phyloP scores from a whole-genome alignment of 768 basidiomycete genomes.

The Pisolithus microcarpus region DNA sequence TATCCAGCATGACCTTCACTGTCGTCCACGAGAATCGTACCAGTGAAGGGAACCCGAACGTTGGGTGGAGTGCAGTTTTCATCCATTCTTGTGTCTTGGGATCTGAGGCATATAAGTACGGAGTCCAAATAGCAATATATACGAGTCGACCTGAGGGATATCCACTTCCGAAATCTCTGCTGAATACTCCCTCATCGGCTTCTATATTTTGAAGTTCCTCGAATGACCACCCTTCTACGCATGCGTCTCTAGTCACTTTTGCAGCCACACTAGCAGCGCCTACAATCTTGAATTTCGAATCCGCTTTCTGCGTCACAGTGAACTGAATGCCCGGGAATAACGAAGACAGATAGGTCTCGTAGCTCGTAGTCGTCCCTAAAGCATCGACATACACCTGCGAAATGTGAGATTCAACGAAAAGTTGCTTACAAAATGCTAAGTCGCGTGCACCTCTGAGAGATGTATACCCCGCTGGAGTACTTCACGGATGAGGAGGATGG shows the following conservation, averaged over 20 bases:
- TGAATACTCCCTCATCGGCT: background rate
- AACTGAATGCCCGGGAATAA: slow-evolving; percentile 81
- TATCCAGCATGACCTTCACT: slow-evolving; percentile 77
- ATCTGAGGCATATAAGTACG: slow-evolving; percentile 39
- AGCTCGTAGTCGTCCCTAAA: slow-evolving; percentile 78
- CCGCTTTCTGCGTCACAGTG: slow-evolving; percentile 88
- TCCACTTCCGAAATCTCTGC: slow-evolving; percentile 59
- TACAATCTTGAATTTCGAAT: slow-evolving; percentile 94
- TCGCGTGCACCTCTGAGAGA: slow-evolving; percentile 58
- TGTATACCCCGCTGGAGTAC: slow-evolving; percentile 75
- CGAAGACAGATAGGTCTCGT: slow-evolving; percentile 74
- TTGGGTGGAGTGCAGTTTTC: slow-evolving; percentile 63
- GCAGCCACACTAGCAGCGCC: slow-evolving; percentile 97
- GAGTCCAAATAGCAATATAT: background rate
- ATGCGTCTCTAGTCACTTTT: slow-evolving; percentile 91
- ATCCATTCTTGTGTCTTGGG: slow-evolving; percentile 92
- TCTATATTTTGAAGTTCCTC: slow-evolving; percentile 44
- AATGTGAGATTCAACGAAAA: background rate
- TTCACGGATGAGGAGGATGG: slow-evolving; percentile 79
- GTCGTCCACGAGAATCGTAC: slow-evolving; percentile 97
- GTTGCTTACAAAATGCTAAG: background rate
- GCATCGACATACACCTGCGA: slow-evolving; percentile 89
- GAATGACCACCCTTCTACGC: slow-evolving; percentile 80
- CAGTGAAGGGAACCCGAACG: slow-evolving; percentile 87
- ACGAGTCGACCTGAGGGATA: slow-evolving; percentile 74